A percentile compares a stretch with the other conserved stretches of the same genome.
These are phyloP conservation scores for Bruguiera hainesii DNA, from an alignment of 441 rosid genomes.

Conservation along the genomic window DNA sequence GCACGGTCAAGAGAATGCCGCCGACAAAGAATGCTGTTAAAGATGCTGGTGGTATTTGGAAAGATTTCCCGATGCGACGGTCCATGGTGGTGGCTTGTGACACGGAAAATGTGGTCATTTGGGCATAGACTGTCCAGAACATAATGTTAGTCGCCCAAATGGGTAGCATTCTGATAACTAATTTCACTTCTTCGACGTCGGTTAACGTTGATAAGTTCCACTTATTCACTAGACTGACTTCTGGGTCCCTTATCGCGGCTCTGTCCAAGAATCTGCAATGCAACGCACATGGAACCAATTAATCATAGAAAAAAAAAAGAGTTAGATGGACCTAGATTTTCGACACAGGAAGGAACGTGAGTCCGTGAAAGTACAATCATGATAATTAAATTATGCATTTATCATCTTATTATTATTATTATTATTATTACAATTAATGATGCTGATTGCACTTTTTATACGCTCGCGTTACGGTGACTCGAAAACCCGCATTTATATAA, in stretches of 20 bases:
- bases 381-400: too few species aligned
- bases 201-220: conserved; percentile 77
- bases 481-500: too few species aligned
- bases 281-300: not conserved
- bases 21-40: conserved; percentile 73
- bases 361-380: too few species aligned
- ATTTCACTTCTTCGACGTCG: conserved; percentile 87
- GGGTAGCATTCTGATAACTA: conserved; percentile 79
- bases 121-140: conserved; percentile 95
- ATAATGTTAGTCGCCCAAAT: conserved; percentile 84
- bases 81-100: conserved; percentile 83
- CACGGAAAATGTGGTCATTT: conserved; percentile 86
- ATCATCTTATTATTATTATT: too few species aligned
- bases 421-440: too few species aligned
- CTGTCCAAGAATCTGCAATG: conserved; percentile 69
- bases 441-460: too few species aligned
- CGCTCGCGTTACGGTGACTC: too few species aligned
- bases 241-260: conserved; percentile 63
- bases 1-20: conserved; percentile 75
- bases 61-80: conserved; percentile 64
- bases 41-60: conserved; percentile 72
- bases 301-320: too few species aligned
- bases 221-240: conserved; percentile 33
- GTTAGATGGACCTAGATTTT: too few species aligned
- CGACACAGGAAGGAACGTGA: too few species aligned